These are phyloP conservation scores for Scedosporium minutisporum DNA, from an alignment of 2,329 filamentous ascomycete species.

Conservation along the genomic window DNA sequence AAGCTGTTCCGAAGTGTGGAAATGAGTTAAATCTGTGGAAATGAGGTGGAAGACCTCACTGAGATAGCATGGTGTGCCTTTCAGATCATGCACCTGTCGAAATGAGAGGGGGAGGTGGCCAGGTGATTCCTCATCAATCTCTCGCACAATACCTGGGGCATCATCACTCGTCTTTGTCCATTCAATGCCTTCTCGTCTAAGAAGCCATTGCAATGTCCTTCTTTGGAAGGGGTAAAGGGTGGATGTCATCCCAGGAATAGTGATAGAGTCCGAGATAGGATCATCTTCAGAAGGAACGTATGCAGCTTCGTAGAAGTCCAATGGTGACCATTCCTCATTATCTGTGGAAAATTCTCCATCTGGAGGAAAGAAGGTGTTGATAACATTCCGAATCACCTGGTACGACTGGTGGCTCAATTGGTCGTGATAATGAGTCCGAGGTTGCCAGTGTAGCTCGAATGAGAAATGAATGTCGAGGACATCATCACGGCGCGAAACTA, in stretches of 20 bases:
- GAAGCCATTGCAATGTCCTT: conserved; percentile 59
- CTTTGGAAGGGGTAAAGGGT: conserved; percentile 64
- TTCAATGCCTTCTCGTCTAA: conserved; percentile 53
- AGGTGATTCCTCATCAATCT: neutral
- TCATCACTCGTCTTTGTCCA: conserved; percentile 24
- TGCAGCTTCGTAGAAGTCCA: conserved; percentile 61
- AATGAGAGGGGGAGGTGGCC: conserved; percentile 16
- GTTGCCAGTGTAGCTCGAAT: conserved; percentile 33
- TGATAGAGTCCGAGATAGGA: conserved; percentile 24
- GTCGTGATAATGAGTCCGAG: conserved; percentile 22
- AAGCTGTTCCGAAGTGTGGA: conserved; percentile 28
- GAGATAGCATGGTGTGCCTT: conserved; percentile 35
- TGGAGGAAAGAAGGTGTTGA: conserved; percentile 26
- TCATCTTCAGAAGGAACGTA: conserved; percentile 46
- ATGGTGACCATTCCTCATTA: conserved; percentile 29
- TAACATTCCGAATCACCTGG: conserved; percentile 21
- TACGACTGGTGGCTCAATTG: conserved; percentile 15
- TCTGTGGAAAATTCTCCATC: conserved; percentile 15
- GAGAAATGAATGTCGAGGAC: conserved; percentile 20
- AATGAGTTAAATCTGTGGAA: conserved; percentile 36
- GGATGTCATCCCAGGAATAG: conserved; percentile 34
- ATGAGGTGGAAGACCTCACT: conserved; percentile 56
- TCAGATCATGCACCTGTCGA: conserved; percentile 21
- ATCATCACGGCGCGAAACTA: conserved; percentile 9
- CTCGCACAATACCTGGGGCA: conserved; percentile 11